A percentile compares a stretch with the other conserved stretches of the same genome.
These are phyloP conservation scores for Hibiscus trionum DNA, from an alignment of 345 rosid genomes.

Conservation along the genomic window DNA sequence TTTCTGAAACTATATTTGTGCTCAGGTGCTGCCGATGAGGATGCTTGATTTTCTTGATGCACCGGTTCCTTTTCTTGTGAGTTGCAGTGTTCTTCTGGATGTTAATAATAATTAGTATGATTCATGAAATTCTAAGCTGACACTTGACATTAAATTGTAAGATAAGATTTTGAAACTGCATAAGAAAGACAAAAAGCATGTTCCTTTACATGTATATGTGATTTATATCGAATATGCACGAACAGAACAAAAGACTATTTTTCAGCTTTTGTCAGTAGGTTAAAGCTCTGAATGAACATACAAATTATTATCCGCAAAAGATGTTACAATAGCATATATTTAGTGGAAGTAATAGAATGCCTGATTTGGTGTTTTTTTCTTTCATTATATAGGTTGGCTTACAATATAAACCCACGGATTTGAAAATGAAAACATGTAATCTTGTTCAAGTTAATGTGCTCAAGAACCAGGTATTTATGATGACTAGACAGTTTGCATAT, in stretches of 20 bases:
- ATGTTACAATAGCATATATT: background rate
- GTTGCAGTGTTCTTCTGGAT: slow-evolving; percentile 21
- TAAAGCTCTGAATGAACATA: background rate
- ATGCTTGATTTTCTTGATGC: slow-evolving; percentile 99
- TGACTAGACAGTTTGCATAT: slow-evolving; percentile 5
- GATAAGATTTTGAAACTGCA: slow-evolving; percentile 3
- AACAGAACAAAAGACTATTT: background rate
- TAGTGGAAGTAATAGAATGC: background rate
- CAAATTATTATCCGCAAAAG: background rate
- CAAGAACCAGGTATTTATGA: slow-evolving; percentile 61
- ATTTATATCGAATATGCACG: background rate
- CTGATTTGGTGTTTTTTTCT: background rate
- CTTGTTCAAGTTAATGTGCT: slow-evolving; percentile 68
- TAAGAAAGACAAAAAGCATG: background rate
- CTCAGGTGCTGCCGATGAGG: slow-evolving; percentile 73
- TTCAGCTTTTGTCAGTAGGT: background rate
- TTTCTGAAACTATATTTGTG: background rate
- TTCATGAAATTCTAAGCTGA: slow-evolving; percentile 1
- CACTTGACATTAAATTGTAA: background rate
- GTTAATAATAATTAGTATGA: background rate
- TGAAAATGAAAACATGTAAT: slow-evolving; percentile 72
- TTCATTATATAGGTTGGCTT: slow-evolving; percentile 58
- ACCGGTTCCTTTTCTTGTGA: slow-evolving; percentile 94
- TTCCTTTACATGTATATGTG: background rate
- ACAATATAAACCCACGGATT: slow-evolving; percentile 63